Base-by-base conservation (phyloP, 2,329 filamentous ascomycete species). In the Bertia moriformis region DNA sequence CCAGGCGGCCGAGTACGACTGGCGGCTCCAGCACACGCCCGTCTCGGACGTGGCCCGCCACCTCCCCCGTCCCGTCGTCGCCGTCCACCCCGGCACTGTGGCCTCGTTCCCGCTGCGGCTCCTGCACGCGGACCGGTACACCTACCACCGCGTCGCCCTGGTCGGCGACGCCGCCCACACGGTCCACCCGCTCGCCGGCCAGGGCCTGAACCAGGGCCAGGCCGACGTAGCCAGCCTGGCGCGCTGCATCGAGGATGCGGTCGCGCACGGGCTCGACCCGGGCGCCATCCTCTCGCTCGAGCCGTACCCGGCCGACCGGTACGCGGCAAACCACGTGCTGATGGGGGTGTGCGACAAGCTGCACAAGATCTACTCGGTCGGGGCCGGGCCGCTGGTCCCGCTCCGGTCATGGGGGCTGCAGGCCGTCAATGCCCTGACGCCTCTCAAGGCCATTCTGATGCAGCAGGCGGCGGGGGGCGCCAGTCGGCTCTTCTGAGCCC, bases 151-250 rank as follows among this genome's bases (percentile, higher is more conserved):
- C n/a, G 67, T 95, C 5, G 91, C 88, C 1, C 72, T 98, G 1
- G 76, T 98, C 24, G 91, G 91, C 43, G 91, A 98, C 47, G 91
- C 91, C 1, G 91, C 91, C 4, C 91, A 98, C 56, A 93, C 88
- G 1, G 78, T 94, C 46, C 91, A 98, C 56, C 91, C 91, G 0
- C 77, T 98, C 3, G 91, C 86, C 1, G 91, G 91, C 1, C 91
- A 96, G 58, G 91, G 91, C 1, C 67, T 98, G 13, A 98, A 98
- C 53, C 83, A 93, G 50, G 91, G 91, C 1, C 80, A 96, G 45
- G 87, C 77, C 14, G 91, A 98, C 54, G 83, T 91, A 1, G 78
- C 85, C 49, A 81, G 82, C 39, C 71, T 98, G 0, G 76, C 78
- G 4, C 70, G 69, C 44, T 78, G 78, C 1, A 82, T 98, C 38